phyloP scores from a whole-genome alignment of 257 asterid species.

The Eustoma russellianum region DNA sequence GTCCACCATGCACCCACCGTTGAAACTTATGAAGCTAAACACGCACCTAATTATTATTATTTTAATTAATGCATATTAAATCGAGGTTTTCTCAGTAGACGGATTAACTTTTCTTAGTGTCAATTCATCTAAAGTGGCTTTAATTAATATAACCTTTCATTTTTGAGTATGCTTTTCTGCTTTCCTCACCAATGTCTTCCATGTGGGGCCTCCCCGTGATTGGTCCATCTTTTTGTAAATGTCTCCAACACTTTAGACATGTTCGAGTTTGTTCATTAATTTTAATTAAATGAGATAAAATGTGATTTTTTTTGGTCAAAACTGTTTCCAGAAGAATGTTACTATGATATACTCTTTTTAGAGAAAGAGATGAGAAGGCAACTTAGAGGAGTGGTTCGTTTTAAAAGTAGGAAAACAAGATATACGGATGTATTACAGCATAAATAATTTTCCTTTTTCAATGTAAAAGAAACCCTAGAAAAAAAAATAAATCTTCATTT shows the following conservation, averaged over 20 bases:
- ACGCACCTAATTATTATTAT: conserved; percentile 13
- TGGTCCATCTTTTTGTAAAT: conserved; percentile 4
- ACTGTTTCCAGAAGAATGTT: no score
- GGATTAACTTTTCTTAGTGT: conserved; percentile 6
- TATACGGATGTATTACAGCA: no score
- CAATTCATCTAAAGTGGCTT: conserved; percentile 14
- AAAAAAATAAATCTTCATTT: no score
- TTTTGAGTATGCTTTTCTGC: not conserved
- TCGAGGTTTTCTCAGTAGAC: not conserved
- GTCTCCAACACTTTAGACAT: no score
- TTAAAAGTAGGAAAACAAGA: no score
- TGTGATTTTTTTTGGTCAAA: not conserved
- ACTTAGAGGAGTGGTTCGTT: no score
- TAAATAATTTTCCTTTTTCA: no score
- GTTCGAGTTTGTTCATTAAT: no score
- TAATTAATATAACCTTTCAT: not conserved
- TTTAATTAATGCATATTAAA: not conserved
- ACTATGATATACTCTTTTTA: no score
- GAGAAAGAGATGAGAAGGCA: no score
- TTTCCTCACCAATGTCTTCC: conserved; percentile 4
- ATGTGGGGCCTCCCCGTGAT: not conserved
- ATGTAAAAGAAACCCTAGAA: no score
- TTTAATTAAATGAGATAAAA: no score
- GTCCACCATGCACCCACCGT: not conserved
- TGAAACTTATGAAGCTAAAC: conserved; percentile 2